Conservation (phyloP, 1,284 basidiomycete genomes). For the Mycena citricolor region DNA sequence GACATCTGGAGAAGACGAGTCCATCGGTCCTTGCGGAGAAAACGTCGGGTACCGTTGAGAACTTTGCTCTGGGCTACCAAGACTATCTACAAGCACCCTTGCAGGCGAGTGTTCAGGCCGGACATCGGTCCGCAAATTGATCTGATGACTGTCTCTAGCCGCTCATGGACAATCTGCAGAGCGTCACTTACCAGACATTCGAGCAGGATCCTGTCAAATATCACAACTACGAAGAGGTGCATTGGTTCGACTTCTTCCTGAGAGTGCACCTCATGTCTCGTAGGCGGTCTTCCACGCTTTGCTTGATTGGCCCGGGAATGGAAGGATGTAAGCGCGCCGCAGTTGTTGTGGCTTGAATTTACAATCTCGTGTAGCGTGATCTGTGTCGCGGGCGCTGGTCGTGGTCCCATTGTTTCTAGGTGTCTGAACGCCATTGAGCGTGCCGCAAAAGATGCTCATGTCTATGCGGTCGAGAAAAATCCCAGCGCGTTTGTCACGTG, state of each 20-base stretch:
- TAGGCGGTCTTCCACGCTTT: conserved; percentile 85
- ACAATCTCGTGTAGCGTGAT: conserved; percentile 54
- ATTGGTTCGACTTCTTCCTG: conserved; percentile 6
- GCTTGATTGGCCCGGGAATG: conserved; percentile 59
- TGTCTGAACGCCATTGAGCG: conserved; percentile 79
- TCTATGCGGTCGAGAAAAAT: conserved; percentile 97
- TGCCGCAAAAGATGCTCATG: conserved; percentile 60
- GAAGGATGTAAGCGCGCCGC: conserved; percentile 52
- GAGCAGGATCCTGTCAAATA: conserved; percentile 99
- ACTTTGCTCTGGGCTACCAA: conserved; percentile 90
- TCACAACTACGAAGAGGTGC: conserved; percentile 88
- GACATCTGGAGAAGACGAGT: conserved; percentile 79
- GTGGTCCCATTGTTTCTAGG: conserved; percentile 91
- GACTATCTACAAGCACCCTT: conserved; percentile 96
- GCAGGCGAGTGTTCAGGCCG: conserved; percentile 65
- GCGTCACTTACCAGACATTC: conserved; percentile 95
- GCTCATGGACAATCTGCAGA: conserved; percentile 95
- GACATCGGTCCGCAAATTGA: conserved; percentile 7
- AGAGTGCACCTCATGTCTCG: conserved; percentile 15
- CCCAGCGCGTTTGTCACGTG: conserved; percentile 91
- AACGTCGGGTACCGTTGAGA: conserved; percentile 74
- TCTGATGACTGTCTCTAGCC: conserved; percentile 56
- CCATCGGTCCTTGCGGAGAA: conserved; percentile 56
- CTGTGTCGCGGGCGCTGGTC: conserved; percentile 92
- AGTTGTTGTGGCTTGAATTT: conserved; percentile 10